Percentiles rank a stretch among this genome's conserved stretches.
Conservation (phyloP, 179 eudicot genomes). For the Silene coronaria region DNA sequence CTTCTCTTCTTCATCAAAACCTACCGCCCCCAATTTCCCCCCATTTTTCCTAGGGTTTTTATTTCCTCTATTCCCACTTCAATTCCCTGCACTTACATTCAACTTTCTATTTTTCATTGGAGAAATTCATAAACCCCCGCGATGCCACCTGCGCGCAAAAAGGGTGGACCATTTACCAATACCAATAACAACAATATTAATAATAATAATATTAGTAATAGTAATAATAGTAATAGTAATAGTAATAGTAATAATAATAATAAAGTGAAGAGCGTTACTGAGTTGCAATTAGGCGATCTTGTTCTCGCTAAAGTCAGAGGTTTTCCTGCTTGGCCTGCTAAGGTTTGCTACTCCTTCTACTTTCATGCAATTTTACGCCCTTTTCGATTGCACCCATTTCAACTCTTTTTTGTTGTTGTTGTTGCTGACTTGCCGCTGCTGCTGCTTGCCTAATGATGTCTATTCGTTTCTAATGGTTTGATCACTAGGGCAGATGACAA, state of each 20-base stretch:
- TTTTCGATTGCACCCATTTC: no score
- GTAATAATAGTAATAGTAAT: slow-evolving; percentile 31
- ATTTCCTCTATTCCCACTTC: background rate
- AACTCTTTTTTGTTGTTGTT: no score
- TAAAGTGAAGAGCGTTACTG: slow-evolving; percentile 34
- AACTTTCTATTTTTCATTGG: background rate
- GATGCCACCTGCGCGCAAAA: slow-evolving; percentile 19
- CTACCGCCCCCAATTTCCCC: no score
- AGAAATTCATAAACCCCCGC: slow-evolving; percentile 1
- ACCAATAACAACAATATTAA: background rate
- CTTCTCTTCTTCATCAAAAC: no score
- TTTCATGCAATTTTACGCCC: background rate
- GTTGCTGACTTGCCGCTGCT: background rate
- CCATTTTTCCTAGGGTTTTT: background rate
- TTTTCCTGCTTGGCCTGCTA: slow-evolving; percentile 95
- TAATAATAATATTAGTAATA: background rate
- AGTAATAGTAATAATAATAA: slow-evolving; percentile 25
- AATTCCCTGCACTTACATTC: background rate
- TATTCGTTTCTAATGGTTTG: background rate
- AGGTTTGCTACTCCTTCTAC: slow-evolving; percentile 38
- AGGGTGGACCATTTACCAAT: slow-evolving; percentile 1
- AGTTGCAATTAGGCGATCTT: slow-evolving; percentile 81
- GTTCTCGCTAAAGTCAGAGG: slow-evolving; percentile 98
- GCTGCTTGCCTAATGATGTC: slow-evolving; percentile 2
- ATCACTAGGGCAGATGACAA: background rate